A percentile compares a stretch with the other conserved stretches of the same genome.
These are phyloP conservation scores for thale cress (Arabidopsis thaliana) DNA, from an alignment of 345 rosid species.

Conservation along the genomic window DNA sequence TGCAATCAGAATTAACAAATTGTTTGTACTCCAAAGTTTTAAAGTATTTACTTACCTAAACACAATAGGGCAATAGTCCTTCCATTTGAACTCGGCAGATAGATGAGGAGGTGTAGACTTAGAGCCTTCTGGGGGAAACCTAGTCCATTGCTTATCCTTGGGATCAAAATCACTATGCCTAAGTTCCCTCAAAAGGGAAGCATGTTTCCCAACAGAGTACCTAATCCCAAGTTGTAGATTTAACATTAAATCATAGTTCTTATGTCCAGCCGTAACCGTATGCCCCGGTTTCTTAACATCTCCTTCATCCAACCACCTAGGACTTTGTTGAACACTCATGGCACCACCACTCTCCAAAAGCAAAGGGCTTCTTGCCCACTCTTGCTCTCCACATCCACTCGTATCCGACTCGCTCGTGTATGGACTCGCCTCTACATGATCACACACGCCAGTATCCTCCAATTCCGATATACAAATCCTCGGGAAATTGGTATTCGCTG, in stretches of 20 bases:
- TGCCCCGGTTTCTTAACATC: slow-evolving; percentile 70
- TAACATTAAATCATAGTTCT: slow-evolving; percentile 72
- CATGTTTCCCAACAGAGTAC: slow-evolving; percentile 78
- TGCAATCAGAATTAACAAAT: background rate
- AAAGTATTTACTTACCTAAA: slow-evolving; percentile 53
- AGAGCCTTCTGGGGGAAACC: slow-evolving; percentile 80
- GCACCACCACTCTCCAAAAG: slow-evolving; percentile 42
- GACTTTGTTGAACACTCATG: slow-evolving; percentile 57
- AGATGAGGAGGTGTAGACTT: slow-evolving; percentile 75
- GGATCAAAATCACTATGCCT: slow-evolving; percentile 77
- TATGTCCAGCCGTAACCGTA: slow-evolving; percentile 62
- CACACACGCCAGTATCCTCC: slow-evolving; percentile 61
- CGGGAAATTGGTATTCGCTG: slow-evolving; percentile 55
- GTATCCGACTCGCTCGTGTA: slow-evolving; percentile 47
- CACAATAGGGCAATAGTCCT: slow-evolving; percentile 82
- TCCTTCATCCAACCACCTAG: slow-evolving; percentile 57
- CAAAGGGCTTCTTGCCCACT: slow-evolving; percentile 41
- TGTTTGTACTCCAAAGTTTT: background rate
- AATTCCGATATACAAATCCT: slow-evolving; percentile 71
- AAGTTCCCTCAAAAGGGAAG: slow-evolving; percentile 55
- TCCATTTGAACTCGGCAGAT: slow-evolving; percentile 74
- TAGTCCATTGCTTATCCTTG: slow-evolving; percentile 75
- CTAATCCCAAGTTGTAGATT: slow-evolving; percentile 81
- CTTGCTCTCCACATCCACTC: slow-evolving; percentile 41
- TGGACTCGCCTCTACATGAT: slow-evolving; percentile 58